Percentiles rank a stretch among this genome's conserved stretches.
Conservation (phyloP, 2,329 filamentous ascomycete species). For the Botrytis sinoallii region DNA sequence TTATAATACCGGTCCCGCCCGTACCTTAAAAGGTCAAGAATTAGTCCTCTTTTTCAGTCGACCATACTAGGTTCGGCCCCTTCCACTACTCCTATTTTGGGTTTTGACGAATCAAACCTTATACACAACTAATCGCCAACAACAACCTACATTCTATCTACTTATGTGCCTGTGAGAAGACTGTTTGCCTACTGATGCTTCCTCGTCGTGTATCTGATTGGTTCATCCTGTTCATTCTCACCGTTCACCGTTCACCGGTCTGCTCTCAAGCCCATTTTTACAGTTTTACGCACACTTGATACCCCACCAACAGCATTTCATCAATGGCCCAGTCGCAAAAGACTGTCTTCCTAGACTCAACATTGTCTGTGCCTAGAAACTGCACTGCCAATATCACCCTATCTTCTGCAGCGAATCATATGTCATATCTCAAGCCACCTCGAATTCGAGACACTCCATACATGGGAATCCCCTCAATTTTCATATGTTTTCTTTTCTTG, state of each 20-base stretch:
- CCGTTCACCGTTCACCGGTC: background rate
- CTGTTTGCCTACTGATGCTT: background rate
- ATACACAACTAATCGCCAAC: background rate
- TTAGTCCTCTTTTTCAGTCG: background rate
- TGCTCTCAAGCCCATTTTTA: background rate
- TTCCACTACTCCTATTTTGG: conserved; percentile 2
- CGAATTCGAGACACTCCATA: background rate
- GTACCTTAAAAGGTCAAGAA: background rate
- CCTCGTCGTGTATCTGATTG: background rate
- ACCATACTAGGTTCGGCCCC: background rate
- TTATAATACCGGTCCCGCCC: background rate
- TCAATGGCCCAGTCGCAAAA: conserved; percentile 1
- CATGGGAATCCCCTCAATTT: conserved; percentile 2
- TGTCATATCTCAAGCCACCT: background rate
- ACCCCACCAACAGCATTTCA: conserved; percentile 1
- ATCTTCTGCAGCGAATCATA: background rate
- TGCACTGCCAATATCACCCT: background rate
- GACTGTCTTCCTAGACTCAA: background rate
- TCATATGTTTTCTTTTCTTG: background rate
- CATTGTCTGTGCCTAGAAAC: background rate
- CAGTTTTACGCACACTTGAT: background rate
- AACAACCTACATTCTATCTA: background rate
- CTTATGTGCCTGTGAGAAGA: background rate
- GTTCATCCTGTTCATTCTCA: background rate
- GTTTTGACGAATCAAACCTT: background rate